These are phyloP conservation scores for Colletotrichum sp. DNA, from an alignment of 2,329 filamentous ascomycete genomes.

Conservation along the genomic window DNA sequence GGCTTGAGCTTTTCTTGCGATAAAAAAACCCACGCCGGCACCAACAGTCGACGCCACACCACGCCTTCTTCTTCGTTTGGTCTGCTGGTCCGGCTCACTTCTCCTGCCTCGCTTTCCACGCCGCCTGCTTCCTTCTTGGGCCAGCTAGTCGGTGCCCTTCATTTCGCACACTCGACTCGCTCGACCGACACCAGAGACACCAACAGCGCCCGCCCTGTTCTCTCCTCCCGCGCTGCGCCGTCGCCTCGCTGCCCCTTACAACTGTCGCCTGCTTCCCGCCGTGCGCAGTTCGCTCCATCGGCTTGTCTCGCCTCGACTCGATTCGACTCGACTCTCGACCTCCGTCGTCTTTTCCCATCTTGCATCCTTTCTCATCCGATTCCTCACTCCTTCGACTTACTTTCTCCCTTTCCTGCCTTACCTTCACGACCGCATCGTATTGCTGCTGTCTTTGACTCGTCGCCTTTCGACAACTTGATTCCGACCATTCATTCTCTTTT, in stretches of 20 bases:
- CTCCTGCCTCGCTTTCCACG: constrained; percentile 11
- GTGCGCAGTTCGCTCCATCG: not conserved
- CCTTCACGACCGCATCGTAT: not conserved
- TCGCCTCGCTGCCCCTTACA: constrained; percentile 11
- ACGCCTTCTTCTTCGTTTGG: not conserved
- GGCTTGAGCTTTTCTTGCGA: not conserved
- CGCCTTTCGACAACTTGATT: not conserved
- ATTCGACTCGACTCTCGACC: not conserved
- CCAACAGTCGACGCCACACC: constrained; percentile 12
- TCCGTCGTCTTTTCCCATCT: not conserved
- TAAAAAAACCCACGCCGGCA: not conserved
- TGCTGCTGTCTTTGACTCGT: constrained; percentile 4
- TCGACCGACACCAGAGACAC: not conserved
- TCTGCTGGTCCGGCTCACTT: not conserved
- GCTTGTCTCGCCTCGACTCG: not conserved
- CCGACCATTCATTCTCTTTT: constrained; percentile 7
- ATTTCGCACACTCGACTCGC: constrained; percentile 13
- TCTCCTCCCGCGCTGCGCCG: not conserved
- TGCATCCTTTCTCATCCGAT: constrained; percentile 8
- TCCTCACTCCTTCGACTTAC: constrained; percentile 10
- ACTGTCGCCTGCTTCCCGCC: not conserved
- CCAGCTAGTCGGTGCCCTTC: constrained; percentile 13
- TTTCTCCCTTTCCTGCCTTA: not conserved
- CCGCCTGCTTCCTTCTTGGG: constrained; percentile 17
- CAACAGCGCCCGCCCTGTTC: not conserved